Percentiles rank a stretch among this genome's conserved stretches.
phyloP scores from a whole-genome alignment of 768 basidiomycete genomes.

The Lactarius sanguifluus region DNA sequence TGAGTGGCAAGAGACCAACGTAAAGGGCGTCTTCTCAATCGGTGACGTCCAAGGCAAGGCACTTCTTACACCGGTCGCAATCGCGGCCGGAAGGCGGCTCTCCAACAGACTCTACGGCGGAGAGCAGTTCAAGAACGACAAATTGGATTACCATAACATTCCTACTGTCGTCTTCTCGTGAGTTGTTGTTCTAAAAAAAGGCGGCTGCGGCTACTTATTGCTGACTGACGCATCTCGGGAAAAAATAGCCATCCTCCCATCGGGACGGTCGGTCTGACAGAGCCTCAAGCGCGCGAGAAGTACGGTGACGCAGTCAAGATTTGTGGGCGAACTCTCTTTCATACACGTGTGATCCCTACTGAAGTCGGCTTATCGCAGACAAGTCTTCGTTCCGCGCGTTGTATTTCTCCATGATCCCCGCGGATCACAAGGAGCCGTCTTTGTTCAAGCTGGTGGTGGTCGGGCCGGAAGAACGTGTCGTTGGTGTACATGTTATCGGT shows the following conservation, averaged over 20 bases:
- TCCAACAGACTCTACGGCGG: constrained; percentile 91
- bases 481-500: constrained; percentile 95
- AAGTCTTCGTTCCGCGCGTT: constrained; percentile 78
- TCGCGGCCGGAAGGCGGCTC: constrained; percentile 89
- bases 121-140: constrained; percentile 80
- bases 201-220: constrained; percentile 5
- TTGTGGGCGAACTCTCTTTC: constrained; percentile 53
- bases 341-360: constrained; percentile 8
- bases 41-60: constrained; percentile 95
- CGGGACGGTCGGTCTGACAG: constrained; percentile 93
- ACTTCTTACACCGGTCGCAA: constrained; percentile 93
- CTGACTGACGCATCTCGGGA: constrained; percentile 12
- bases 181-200: constrained; percentile 44
- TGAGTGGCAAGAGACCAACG: constrained; percentile 82
- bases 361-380: constrained; percentile 46
- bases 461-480: constrained; percentile 90
- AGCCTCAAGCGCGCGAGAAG: constrained; percentile 83
- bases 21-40: constrained; percentile 72
- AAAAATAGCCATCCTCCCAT: constrained; percentile 82
- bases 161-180: constrained; percentile 97
- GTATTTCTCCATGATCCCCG: constrained; percentile 89
- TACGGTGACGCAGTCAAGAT: constrained; percentile 91
- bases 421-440: constrained; percentile 92
- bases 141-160: constrained; percentile 86
- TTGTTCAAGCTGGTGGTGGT: constrained; percentile 88